Evolutionary conservation across 805 yeast genomes (phyloP), one percentile per base, ranked within the genome.

Genomic region (Metschnikowia vanudenii): DNA sequence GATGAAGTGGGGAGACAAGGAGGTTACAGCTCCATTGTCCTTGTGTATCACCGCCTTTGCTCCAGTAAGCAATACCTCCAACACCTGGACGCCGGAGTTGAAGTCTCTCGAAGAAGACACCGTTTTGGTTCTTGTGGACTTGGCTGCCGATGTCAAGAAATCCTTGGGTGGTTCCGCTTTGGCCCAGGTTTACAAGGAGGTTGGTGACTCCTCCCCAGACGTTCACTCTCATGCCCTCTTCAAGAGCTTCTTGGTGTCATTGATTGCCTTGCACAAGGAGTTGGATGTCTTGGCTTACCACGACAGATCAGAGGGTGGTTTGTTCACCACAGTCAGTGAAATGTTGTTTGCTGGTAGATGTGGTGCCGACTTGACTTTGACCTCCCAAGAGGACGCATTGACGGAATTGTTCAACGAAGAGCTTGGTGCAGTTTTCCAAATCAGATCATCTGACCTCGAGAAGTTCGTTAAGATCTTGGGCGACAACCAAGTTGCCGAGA

Each of bases 311-410:
- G 99, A 94, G 67, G 99, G 99, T 78, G 99, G 99, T 63, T 74
- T 92, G 61, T 71, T 91, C 48, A 83, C 86, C 37, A 84, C 98
- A 9, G 73, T 88, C 38, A 71, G 85, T 37, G 99, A 94, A 73
- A 94, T 94, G 98, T 96, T 97, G 0, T 94, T 94, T 71, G 96
- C 98, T 37, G 91, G 92, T 28, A 83, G 97, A 72, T 79, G 82
- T 43, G 99, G 99, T 53, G 63, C 91, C 47, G 77, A 82, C 43
- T 69, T 91, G 45, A 64, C 69, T 31, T 50, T 84, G 32, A 58
- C 62, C 16, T 64, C 70, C 10, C 60, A 59, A 22, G 73, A 71
- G 20, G 78, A 75, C 50, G 67, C 73, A 11, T 72, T 82, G 45
- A 68, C 84, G 12, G 73, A 76, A 29, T 72, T 91, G 59, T 94